Evolutionary conservation across 345 rosid genomes (phyloP).

Genomic region (Lepidium sativum): DNA sequence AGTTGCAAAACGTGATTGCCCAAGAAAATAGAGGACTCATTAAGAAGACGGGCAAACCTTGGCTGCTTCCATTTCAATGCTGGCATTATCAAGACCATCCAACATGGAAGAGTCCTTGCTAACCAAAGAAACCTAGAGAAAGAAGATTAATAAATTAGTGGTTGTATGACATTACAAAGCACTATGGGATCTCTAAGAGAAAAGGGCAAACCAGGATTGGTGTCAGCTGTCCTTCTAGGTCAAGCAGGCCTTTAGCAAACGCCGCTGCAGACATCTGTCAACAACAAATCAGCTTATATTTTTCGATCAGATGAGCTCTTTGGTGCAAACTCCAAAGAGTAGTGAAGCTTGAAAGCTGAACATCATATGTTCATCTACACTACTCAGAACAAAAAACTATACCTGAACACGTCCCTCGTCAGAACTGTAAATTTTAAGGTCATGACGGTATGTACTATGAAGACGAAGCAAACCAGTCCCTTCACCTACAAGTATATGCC

Average conservation of each 20-base stretch:
- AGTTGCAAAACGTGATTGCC: background rate
- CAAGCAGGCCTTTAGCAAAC: conserved; percentile 99
- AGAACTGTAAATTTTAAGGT: conserved; percentile 97
- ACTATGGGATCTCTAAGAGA: conserved; percentile 4
- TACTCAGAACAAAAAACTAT: conserved; percentile 10
- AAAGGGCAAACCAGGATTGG: conserved; percentile 75
- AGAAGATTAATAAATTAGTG: conserved; percentile 1
- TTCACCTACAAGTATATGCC: conserved; percentile 55
- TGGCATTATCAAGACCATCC: conserved; percentile 98
- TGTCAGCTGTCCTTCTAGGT: conserved; percentile 95
- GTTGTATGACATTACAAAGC: background rate
- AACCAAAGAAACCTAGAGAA: conserved; percentile 89
- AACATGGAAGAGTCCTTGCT: conserved; percentile 99
- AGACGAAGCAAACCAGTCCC: conserved; percentile 98
- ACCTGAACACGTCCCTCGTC: conserved; percentile 99
- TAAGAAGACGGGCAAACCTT: conserved; percentile 50
- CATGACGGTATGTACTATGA: conserved; percentile 98
- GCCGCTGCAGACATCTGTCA: conserved; percentile 99
- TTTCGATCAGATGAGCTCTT: background rate
- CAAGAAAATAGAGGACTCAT: background rate
- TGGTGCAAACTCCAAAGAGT: background rate
- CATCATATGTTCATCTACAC: background rate
- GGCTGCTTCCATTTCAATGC: conserved; percentile 92
- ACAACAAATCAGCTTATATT: background rate
- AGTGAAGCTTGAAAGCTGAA: background rate